Conservation (phyloP, 2,329 filamentous ascomycete genomes). For the Xylariaceae sp. region DNA sequence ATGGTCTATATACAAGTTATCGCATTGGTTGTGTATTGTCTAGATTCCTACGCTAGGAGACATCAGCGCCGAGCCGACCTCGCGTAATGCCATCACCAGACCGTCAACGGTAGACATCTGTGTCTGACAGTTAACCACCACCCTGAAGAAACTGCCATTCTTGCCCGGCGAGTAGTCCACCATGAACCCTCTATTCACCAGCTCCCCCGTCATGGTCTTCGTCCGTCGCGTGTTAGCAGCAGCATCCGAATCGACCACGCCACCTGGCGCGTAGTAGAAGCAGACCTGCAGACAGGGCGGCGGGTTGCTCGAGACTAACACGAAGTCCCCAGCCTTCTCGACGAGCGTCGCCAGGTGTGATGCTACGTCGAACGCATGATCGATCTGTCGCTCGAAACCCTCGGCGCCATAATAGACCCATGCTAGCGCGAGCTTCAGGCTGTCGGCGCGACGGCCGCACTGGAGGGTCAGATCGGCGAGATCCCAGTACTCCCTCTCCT, state of each 20-base stretch:
- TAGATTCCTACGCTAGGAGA: background rate
- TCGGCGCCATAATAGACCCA: constrained; percentile 83
- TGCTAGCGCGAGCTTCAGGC: constrained; percentile 76
- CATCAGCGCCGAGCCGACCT: constrained; percentile 26
- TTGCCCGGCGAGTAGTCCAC: constrained; percentile 55
- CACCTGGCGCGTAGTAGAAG: constrained; percentile 73
- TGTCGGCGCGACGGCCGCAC: constrained; percentile 81
- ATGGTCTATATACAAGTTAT: no score
- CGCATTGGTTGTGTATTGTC: no score
- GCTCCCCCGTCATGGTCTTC: constrained; percentile 41
- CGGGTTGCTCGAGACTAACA: constrained; percentile 67
- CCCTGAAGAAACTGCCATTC: constrained; percentile 52
- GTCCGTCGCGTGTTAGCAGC: constrained; percentile 46
- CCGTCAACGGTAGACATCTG: constrained; percentile 42
- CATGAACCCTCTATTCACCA: constrained; percentile 53
- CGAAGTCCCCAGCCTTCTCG: constrained; percentile 51
- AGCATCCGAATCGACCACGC: constrained; percentile 39
- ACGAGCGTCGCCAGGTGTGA: constrained; percentile 61
- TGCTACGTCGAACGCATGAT: constrained; percentile 67
- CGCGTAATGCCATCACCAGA: constrained; percentile 26
- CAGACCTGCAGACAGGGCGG: constrained; percentile 90
- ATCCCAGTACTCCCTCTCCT: constrained; percentile 64
- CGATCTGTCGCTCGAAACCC: constrained; percentile 66
- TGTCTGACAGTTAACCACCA: constrained; percentile 55
- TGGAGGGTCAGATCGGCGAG: constrained; percentile 89